These are phyloP conservation scores for Wickerhamiella allomyrinae DNA, from an alignment of 805 yeast genomes.

Conservation along the genomic window DNA sequence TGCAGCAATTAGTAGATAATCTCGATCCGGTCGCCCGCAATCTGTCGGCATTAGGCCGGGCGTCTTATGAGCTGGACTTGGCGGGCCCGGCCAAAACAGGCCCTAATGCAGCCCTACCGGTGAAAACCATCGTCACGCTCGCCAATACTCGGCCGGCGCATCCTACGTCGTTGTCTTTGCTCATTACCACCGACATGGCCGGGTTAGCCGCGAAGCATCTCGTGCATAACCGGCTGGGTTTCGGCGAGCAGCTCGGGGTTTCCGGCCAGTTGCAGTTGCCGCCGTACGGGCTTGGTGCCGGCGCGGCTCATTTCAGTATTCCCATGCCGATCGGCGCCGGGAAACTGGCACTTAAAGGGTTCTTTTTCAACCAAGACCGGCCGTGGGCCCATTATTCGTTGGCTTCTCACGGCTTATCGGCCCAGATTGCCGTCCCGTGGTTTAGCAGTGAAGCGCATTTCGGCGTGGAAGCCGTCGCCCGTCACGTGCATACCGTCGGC, in stretches of 20 bases:
- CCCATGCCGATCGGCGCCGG: conserved; percentile 16
- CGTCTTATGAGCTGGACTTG: conserved; percentile 7
- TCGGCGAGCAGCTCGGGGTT: conserved; percentile 15
- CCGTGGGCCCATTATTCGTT: conserved; percentile 43
- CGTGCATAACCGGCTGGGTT: conserved; percentile 13
- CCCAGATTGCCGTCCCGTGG: conserved; percentile 27
- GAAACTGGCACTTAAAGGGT: conserved; percentile 17
- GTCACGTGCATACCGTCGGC: conserved; percentile 39
- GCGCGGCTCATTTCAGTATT: conserved; percentile 10
- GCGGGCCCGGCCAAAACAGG: not conserved
- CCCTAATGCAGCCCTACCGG: conserved; percentile 4
- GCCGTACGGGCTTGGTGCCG: conserved; percentile 15
- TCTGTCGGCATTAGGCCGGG: conserved; percentile 13
- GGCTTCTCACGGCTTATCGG: conserved; percentile 30
- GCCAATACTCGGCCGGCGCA: conserved; percentile 8
- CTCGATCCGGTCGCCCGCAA: conserved; percentile 17
- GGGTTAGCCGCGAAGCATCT: conserved; percentile 8
- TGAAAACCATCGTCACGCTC: conserved; percentile 12
- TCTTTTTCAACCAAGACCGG: conserved; percentile 40
- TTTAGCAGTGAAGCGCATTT: conserved; percentile 18
- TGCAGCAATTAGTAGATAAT: conserved; percentile 15
- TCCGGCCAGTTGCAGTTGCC: conserved; percentile 10
- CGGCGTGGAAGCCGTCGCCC: conserved; percentile 47
- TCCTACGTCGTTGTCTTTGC: conserved; percentile 6
- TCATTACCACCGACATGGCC: conserved; percentile 10